Evolutionary conservation across 345 rosid genomes (phyloP).

Genomic region (Citropsis articulata): DNA sequence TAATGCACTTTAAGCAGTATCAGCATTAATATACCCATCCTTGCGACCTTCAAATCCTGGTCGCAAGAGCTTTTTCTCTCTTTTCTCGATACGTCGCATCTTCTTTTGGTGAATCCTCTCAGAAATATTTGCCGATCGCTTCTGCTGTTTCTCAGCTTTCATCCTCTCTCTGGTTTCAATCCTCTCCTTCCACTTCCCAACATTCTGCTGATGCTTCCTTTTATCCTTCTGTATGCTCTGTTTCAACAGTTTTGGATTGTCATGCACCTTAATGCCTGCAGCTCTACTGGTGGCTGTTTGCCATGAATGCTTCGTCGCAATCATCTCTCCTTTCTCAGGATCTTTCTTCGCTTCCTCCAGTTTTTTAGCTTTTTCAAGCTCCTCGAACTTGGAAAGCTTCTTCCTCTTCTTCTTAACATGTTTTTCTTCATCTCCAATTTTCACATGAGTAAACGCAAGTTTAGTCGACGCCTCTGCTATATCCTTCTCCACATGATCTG

Average conservation of each 20-base stretch:
- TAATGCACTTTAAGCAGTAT: not conserved
- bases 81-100: slow-evolving; percentile 63
- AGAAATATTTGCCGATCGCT: slow-evolving; percentile 66
- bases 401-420: slow-evolving; percentile 53
- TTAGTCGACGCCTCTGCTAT: slow-evolving; percentile 74
- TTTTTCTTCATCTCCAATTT: slow-evolving; percentile 60
- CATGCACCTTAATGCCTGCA: slow-evolving; percentile 77
- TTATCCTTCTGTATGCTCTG: slow-evolving; percentile 72
- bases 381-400: slow-evolving; percentile 56
- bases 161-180: slow-evolving; percentile 53
- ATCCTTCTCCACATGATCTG: slow-evolving; percentile 49
- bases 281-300: slow-evolving; percentile 75
- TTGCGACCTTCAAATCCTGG: slow-evolving; percentile 88
- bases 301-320: slow-evolving; percentile 70
- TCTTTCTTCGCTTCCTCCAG: slow-evolving; percentile 70
- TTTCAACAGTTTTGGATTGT: slow-evolving; percentile 74
- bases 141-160: slow-evolving; percentile 70
- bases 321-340: slow-evolving; percentile 63
- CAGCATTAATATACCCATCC: not conserved
- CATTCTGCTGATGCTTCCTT: slow-evolving; percentile 68
- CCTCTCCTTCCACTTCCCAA: slow-evolving; percentile 87
- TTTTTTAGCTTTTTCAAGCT: slow-evolving; percentile 67
- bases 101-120: slow-evolving; percentile 72
- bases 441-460: slow-evolving; percentile 66
- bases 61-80: slow-evolving; percentile 84